Base-by-base conservation (phyloP, 176 grass and related monocot species). In the Secale cereale region DNA sequence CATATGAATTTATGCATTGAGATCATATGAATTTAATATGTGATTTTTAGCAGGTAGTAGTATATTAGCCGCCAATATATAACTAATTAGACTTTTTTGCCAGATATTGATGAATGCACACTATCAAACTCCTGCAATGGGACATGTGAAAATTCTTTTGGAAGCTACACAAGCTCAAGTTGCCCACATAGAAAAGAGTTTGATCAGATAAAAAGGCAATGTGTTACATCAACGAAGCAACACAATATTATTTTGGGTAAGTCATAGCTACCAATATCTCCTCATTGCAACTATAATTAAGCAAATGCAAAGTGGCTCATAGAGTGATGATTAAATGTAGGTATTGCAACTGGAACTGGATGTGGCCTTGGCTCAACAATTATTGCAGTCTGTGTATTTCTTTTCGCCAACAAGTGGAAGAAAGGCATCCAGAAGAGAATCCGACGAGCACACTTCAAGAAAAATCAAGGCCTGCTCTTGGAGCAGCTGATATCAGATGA, bases 281-380 rank as follows among this genome's bases (percentile, higher is more conserved):
- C 5, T 70, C 17, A 20, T 12, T 41, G 5, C 31, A 79, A 39
- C 19, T 69, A 13, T 2, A 28, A 17, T 13, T 43, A 75, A 43
- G 4, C 3, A 63, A 74, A 66, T 69, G 15, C 3, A 16, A 1
- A 29, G 7, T 28, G 52, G 3, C 22, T 79, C 9, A 29, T 0
- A 17, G 3, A n/a, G 25, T 4, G 9, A 41, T 45, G 27, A 41
- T 20, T 65, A 22, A 7, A 35, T 82, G 36, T 39, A 72, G 80
- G 56, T 27, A 72, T 82, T 36, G 64, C 8, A 30, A 84, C 12
- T 84, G 70, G 82, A 60, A 60, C 61, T 73, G 48, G 69, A 14
- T 43, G 70, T 52, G 82, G 82, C 19, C 9, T 84, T 28, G 82
- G 82, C 6, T 30, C 32, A 14, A 45, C 76, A 37, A 20, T 31